These are phyloP conservation scores for Mucor circinelloides DNA, from an alignment of 371 early-diverging fungal species.

Conservation along the genomic window DNA sequence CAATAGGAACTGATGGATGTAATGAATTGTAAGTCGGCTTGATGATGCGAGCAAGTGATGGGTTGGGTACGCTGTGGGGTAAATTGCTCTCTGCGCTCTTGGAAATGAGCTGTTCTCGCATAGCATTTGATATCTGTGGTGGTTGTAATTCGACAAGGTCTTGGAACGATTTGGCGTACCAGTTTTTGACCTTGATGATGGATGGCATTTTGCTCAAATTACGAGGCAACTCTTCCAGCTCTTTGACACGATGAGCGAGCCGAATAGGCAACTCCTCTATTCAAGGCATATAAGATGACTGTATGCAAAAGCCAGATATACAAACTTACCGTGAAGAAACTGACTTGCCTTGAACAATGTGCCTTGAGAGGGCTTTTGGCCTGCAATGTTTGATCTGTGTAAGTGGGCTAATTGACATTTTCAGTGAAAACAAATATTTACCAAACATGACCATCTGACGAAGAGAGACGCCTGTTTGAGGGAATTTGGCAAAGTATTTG, in stretches of 20 bases:
- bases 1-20: slow-evolving; percentile 32
- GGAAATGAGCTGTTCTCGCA: slow-evolving; percentile 32
- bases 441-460: slow-evolving; percentile 67
- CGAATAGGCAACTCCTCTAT: slow-evolving; percentile 92
- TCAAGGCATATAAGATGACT: background rate
- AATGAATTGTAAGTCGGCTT: slow-evolving; percentile 13
- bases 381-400: slow-evolving; percentile 38
- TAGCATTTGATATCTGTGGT: slow-evolving; percentile 53
- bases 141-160: slow-evolving; percentile 77
- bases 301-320: background rate
- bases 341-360: slow-evolving; percentile 89
- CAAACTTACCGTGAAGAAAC: slow-evolving; percentile 75
- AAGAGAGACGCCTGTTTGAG: slow-evolving; percentile 94
- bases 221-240: slow-evolving; percentile 90
- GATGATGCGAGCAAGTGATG: slow-evolving; percentile 37
- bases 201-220: slow-evolving; percentile 89
- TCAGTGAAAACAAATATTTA: slow-evolving; percentile 4
- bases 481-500: slow-evolving; percentile 75
- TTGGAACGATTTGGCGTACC: slow-evolving; percentile 92
- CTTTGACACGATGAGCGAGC: slow-evolving; percentile 93
- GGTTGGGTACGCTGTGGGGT: slow-evolving; percentile 68
- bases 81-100: slow-evolving; percentile 17
- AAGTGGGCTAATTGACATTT: background rate
- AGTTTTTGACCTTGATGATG: slow-evolving; percentile 87
- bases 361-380: slow-evolving; percentile 79